These are phyloP conservation scores for Botryobasidium botryosum DNA, from an alignment of 768 basidiomycete genomes.

Conservation along the genomic window DNA sequence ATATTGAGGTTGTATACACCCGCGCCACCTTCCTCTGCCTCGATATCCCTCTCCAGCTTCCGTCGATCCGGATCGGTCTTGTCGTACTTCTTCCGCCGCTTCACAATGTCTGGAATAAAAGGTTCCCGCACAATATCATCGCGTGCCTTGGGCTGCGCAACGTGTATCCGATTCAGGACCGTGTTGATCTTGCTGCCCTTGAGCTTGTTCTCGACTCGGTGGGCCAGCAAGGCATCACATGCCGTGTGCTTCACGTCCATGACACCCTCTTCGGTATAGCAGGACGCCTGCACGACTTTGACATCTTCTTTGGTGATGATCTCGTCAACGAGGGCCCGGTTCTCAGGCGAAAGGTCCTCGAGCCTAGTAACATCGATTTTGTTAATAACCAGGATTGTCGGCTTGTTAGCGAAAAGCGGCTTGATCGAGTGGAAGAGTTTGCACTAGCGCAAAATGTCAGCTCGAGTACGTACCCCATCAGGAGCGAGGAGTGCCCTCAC, in stretches of 20 bases:
- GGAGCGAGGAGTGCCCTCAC: conserved; percentile 26
- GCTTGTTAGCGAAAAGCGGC: conserved; percentile 88
- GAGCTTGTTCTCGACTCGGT: conserved; percentile 86
- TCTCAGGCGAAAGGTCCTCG: conserved; percentile 63
- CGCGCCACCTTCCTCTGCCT: conserved; percentile 73
- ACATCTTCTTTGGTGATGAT: conserved; percentile 65
- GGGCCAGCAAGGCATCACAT: conserved; percentile 87
- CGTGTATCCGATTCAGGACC: conserved; percentile 89
- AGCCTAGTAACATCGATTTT: conserved; percentile 89
- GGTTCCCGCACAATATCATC: conserved; percentile 81
- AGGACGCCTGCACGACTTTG: conserved; percentile 69
- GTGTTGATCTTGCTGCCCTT: conserved; percentile 86
- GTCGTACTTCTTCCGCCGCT: conserved; percentile 66
- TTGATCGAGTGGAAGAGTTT: conserved; percentile 99
- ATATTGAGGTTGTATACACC: conserved; percentile 85
- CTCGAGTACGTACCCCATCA: neutral
- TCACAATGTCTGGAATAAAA: conserved; percentile 76
- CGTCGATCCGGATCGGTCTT: conserved; percentile 67
- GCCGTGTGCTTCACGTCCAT: conserved; percentile 93
- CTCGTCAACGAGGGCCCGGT: conserved; percentile 67
- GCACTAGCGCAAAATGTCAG: conserved; percentile 36
- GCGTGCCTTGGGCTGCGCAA: conserved; percentile 75
- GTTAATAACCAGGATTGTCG: conserved; percentile 88
- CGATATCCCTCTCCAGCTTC: conserved; percentile 61
- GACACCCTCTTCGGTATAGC: conserved; percentile 93